Conservation (phyloP, 257 asterid genomes). For the Solanum piurae region DNA sequence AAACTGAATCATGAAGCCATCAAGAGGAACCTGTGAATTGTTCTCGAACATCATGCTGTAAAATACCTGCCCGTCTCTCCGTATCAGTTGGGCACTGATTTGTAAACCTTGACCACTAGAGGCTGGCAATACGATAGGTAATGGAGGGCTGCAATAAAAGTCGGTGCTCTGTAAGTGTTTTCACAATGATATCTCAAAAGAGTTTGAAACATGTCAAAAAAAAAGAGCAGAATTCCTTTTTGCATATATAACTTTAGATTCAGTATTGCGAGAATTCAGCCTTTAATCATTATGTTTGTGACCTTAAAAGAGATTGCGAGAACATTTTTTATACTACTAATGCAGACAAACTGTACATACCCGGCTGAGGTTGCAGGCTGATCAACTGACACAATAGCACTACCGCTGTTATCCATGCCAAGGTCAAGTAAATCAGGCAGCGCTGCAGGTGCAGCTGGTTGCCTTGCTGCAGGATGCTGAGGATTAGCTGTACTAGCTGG, state of each 20-base stretch:
- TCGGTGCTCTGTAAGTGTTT: neutral
- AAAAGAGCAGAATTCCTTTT: neutral
- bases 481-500: slow-evolving; percentile 48
- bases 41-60: slow-evolving; percentile 94
- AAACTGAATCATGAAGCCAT: slow-evolving; percentile 97
- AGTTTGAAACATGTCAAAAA: neutral
- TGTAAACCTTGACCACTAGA: slow-evolving; percentile 88
- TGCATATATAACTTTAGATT: neutral
- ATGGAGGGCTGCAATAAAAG: slow-evolving; percentile 60
- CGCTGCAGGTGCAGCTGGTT: slow-evolving; percentile 43
- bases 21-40: slow-evolving; percentile 65
- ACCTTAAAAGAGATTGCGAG: neutral
- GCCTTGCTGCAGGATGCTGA: slow-evolving; percentile 40
- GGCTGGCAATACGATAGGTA: slow-evolving; percentile 76
- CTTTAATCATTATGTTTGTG: neutral
- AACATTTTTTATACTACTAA: neutral
- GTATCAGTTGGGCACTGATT: slow-evolving; percentile 76
- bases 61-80: slow-evolving; percentile 84
- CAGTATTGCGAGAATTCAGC: neutral
- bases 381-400: slow-evolving; percentile 62
- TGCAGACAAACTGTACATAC: slow-evolving; percentile 25
- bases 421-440: slow-evolving; percentile 93
- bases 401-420: slow-evolving; percentile 65
- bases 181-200: neutral
- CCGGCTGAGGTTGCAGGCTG: slow-evolving; percentile 47